Percentiles rank a stretch among this genome's conserved stretches.
Conservation (phyloP, 2,329 filamentous ascomycete species). For the Teratosphaeriaceae sp. region DNA sequence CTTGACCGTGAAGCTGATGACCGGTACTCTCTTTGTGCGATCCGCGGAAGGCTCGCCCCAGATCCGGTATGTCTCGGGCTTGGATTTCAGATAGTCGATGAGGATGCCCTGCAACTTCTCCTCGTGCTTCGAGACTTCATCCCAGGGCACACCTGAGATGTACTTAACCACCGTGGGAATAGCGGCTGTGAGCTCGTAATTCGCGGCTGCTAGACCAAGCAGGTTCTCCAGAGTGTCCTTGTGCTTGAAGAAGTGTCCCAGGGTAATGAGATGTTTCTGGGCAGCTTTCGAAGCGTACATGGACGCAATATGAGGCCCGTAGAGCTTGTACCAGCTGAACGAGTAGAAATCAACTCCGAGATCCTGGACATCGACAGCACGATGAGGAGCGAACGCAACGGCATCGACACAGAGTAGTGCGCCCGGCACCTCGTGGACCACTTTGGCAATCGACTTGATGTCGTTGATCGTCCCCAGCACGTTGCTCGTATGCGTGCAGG, state of each 20-base stretch:
- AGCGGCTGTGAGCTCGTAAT: conserved; percentile 62
- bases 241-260: conserved; percentile 63
- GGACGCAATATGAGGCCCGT: conserved; percentile 66
- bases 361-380: conserved; percentile 59
- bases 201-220: conserved; percentile 60
- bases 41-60: conserved; percentile 50
- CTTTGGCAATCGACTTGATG: conserved; percentile 48
- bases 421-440: conserved; percentile 46
- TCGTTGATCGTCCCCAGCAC: conserved; percentile 66
- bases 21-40: conserved; percentile 50
- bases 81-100: conserved; percentile 51
- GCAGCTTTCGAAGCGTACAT: conserved; percentile 58
- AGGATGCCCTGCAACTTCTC: conserved; percentile 52
- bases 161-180: conserved; percentile 59
- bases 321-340: conserved; percentile 82
- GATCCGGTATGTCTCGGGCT: conserved; percentile 47
- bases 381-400: conserved; percentile 69
- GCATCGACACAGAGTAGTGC: conserved; percentile 67
- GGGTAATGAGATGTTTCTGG: conserved; percentile 49
- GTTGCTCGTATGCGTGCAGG: conserved; percentile 68
- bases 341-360: conserved; percentile 68
- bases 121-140: conserved; percentile 52
- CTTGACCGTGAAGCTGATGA: conserved; percentile 59
- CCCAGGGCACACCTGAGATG: conserved; percentile 39
- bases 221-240: conserved; percentile 56